Conservation (phyloP, 1,139 yeast genomes). For the Geotrichum candidum region DNA sequence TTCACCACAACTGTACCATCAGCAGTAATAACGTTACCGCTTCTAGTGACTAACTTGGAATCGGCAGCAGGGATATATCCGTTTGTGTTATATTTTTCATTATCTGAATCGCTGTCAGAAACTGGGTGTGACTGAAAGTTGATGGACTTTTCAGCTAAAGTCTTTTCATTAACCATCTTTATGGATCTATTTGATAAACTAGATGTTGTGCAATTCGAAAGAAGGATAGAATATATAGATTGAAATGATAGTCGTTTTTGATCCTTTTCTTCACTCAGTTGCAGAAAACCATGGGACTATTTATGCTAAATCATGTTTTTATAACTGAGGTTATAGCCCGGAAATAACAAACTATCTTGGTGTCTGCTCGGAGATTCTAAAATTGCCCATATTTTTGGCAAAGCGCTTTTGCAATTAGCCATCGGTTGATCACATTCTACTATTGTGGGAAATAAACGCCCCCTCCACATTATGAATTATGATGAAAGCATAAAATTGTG, state of each 20-base stretch:
- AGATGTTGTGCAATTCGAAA: not conserved
- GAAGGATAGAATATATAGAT: not conserved
- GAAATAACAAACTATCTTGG: not conserved
- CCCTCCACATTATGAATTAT: not conserved
- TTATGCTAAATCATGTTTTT: not conserved
- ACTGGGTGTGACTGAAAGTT: not conserved
- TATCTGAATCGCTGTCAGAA: not conserved
- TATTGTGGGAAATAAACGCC: not conserved
- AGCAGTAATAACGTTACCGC: slow-evolving; percentile 21
- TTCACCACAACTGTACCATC: slow-evolving; percentile 20
- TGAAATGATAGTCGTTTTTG: not conserved
- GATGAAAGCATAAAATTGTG: slow-evolving; percentile 2
- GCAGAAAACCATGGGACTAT: not conserved
- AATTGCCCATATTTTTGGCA: not conserved
- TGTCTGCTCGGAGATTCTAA: not conserved
- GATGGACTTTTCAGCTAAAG: not conserved
- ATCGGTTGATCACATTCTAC: not conserved
- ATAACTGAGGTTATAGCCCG: not conserved
- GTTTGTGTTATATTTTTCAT: not conserved
- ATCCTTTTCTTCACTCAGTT: not conserved
- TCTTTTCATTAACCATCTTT: not conserved
- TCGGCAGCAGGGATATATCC: slow-evolving; percentile 2
- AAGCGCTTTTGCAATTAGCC: not conserved
- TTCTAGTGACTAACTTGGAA: slow-evolving; percentile 18
- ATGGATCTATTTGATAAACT: not conserved